Evolutionary conservation across 2,329 filamentous ascomycete genomes (phyloP), one percentile per base, ranked within the genome.

Genomic region (Hysterium pulicare): DNA sequence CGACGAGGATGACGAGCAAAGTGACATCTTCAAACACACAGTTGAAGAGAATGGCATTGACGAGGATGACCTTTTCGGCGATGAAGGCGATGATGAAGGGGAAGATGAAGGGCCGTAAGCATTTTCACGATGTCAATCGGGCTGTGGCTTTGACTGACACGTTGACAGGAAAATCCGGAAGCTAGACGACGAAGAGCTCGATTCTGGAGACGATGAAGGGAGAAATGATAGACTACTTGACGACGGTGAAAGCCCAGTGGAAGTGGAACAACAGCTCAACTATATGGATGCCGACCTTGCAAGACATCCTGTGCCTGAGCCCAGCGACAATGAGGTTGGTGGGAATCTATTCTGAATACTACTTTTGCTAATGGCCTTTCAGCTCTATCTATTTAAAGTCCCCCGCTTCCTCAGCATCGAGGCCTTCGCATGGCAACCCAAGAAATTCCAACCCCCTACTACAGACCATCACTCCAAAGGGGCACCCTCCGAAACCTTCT

Each of bases 321-420:
- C 84, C 28, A 82, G 78, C 50, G 83, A 90, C 59, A 82, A 82
- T 58, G 79, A 81, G 63, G 85, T 90, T 70, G 44, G 60, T 33
- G 4, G 11, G 23, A 10, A 20, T 30, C 11, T 1, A 5, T 34
- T 26, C 21, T 11, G 10, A 19, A 15, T 33, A 11, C 24, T 16
- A 16, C 13, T 35, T 19, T 15, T 24, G 26, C 53, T 65, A 37
- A 58, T 50, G 15, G 9, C 11, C 6, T 22, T 28, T 5, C 38
- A 87, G 84, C 72, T 87, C 37, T 84, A 85, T 64, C 74, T 84
- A 4, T 67, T 90, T 55, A 83, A 82, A 51, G 75, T 91, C 2
- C 87, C 87, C 22, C 76, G 78, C 17, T 90, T 90, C 67, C 71
- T 91, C 55, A 79, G 79, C 39, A 75, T 90, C 49, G 75, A 86